Conservation (phyloP, 305 asterid genomes). For the Fraxinus angustifolia region DNA sequence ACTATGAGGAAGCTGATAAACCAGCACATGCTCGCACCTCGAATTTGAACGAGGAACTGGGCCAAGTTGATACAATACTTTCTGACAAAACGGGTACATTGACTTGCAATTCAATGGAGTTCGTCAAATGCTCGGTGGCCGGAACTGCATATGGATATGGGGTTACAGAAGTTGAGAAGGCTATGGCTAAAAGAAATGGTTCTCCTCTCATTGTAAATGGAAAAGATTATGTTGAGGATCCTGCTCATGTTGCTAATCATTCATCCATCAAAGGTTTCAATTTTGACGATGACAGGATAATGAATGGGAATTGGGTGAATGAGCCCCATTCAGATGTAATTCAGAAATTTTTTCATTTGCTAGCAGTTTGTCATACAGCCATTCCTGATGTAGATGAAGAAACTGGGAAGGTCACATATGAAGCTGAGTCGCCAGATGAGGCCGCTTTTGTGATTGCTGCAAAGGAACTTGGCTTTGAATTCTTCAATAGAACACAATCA, state of each 20-base stretch:
- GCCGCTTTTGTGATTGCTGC: slow-evolving; percentile 96
- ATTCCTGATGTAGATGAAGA: slow-evolving; percentile 77
- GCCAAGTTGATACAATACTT: slow-evolving; percentile 85
- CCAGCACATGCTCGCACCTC: slow-evolving; percentile 95
- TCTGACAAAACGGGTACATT: slow-evolving; percentile 93
- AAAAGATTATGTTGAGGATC: slow-evolving; percentile 26
- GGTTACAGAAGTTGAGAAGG: slow-evolving; percentile 76
- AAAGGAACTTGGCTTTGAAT: slow-evolving; percentile 85
- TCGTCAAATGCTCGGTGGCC: slow-evolving; percentile 78
- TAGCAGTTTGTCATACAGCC: slow-evolving; percentile 90
- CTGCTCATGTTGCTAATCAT: slow-evolving; percentile 26
- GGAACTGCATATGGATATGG: slow-evolving; percentile 88
- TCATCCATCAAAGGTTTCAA: slow-evolving; percentile 72
- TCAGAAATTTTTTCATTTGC: slow-evolving; percentile 66
- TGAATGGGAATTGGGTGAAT: slow-evolving; percentile 67
- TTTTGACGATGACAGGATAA: slow-evolving; percentile 70
- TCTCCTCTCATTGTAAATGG: slow-evolving; percentile 50
- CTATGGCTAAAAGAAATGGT: slow-evolving; percentile 78
- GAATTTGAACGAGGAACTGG: slow-evolving; percentile 83
- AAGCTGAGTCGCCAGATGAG: slow-evolving; percentile 98
- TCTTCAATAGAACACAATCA: slow-evolving; percentile 67
- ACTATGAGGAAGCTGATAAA: slow-evolving; percentile 78
- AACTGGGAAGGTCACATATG: slow-evolving; percentile 66
- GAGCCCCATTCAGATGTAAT: slow-evolving; percentile 55
- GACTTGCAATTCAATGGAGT: slow-evolving; percentile 95